These are phyloP conservation scores for Trichophyton equinum DNA, from an alignment of 2,329 filamentous ascomycete species.

Conservation along the genomic window DNA sequence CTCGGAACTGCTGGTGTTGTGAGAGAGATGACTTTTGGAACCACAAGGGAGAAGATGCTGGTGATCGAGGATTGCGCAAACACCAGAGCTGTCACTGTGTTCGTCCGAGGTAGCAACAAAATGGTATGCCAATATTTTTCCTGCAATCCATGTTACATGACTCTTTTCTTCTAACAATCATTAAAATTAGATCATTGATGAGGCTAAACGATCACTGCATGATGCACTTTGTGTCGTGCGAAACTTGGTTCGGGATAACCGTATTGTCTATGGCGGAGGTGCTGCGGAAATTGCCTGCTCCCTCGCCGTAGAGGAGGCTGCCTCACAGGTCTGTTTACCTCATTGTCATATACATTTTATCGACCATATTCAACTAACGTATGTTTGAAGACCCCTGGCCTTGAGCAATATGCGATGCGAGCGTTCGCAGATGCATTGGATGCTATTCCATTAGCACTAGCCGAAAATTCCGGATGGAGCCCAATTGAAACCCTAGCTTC, in stretches of 20 bases:
- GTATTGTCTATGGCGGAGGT: constrained; percentile 93
- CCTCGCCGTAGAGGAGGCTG: constrained; percentile 86
- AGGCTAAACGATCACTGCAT: constrained; percentile 93
- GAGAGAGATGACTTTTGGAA: constrained; percentile 90
- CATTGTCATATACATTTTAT: background rate
- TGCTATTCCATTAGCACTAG: constrained; percentile 83
- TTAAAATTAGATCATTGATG: constrained; percentile 72
- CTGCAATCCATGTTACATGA: background rate
- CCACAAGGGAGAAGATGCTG: constrained; percentile 97
- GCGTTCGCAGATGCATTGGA: constrained; percentile 94
- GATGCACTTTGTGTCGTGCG: constrained; percentile 95
- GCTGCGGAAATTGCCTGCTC: constrained; percentile 96
- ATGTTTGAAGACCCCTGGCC: constrained; percentile 60
- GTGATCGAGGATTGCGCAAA: constrained; percentile 99
- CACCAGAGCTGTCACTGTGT: constrained; percentile 88
- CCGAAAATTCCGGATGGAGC: constrained; percentile 92
- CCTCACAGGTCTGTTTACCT: constrained; percentile 51
- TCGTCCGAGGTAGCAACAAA: constrained; percentile 96
- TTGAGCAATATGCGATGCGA: constrained; percentile 98
- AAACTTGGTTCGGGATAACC: constrained; percentile 90
- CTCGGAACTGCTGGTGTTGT: constrained; percentile 82
- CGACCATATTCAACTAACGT: background rate
- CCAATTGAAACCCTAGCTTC: constrained; percentile 90
- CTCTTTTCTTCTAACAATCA: too few species aligned
- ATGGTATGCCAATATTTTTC: constrained; percentile 54